Evolutionary conservation across 371 early-diverging fungal species (phyloP).

Genomic region (Saksenaea vasiformis): DNA sequence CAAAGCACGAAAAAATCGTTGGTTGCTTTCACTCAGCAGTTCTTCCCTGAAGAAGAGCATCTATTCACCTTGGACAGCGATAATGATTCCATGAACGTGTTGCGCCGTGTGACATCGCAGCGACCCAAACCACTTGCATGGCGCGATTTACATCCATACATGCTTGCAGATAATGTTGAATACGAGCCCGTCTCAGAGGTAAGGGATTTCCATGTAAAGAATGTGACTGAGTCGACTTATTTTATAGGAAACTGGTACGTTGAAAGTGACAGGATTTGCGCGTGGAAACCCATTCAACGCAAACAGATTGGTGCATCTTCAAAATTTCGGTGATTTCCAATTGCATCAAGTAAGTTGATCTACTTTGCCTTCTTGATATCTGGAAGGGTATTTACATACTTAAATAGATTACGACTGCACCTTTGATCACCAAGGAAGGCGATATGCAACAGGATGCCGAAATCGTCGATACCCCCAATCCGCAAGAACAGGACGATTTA

Average conservation of each 20-base stretch:
- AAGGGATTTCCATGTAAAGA: neutral
- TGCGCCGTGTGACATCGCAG: constrained; percentile 73
- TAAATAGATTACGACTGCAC: constrained; percentile 34
- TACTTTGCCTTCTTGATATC: neutral
- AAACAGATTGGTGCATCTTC: constrained; percentile 89
- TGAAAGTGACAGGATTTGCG: constrained; percentile 86
- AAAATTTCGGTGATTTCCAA: constrained; percentile 91
- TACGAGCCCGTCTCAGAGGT: constrained; percentile 52
- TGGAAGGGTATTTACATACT: neutral
- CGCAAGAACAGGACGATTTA: constrained; percentile 72
- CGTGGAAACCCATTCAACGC: constrained; percentile 80
- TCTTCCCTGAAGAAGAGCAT: constrained; percentile 83
- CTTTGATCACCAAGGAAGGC: constrained; percentile 6
- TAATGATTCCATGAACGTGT: constrained; percentile 53
- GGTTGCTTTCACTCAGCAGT: constrained; percentile 78
- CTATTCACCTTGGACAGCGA: constrained; percentile 63
- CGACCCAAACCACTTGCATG: constrained; percentile 79
- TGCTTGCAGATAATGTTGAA: constrained; percentile 77
- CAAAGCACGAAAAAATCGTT: constrained; percentile 81
- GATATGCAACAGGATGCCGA: constrained; percentile 52
- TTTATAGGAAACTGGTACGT: constrained; percentile 52
- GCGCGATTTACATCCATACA: constrained; percentile 89
- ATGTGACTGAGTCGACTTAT: neutral
- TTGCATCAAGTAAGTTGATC: constrained; percentile 60
- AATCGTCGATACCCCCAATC: constrained; percentile 65